These are phyloP conservation scores for Xerocomellus amylosporus DNA, from an alignment of 768 basidiomycete species.

Conservation along the genomic window DNA sequence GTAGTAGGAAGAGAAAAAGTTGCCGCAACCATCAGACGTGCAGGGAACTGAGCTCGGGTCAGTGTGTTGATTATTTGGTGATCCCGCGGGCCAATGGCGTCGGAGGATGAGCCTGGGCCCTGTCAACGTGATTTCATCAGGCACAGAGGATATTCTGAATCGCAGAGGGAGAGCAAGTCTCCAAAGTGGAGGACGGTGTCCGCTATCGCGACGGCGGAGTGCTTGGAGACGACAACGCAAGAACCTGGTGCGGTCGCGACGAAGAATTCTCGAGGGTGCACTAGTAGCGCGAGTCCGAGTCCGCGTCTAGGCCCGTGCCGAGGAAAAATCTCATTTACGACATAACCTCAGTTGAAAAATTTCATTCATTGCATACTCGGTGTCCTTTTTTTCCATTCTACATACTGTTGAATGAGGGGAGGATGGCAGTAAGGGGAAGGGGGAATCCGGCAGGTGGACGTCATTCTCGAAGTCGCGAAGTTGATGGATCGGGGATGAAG, in stretches of 20 bases:
- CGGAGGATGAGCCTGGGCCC: not conserved
- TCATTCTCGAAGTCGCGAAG: not conserved
- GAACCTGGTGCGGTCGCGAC: not conserved
- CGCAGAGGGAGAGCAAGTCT: not conserved
- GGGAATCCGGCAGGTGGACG: too few species aligned
- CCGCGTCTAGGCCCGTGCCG: not conserved
- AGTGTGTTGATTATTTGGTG: not conserved
- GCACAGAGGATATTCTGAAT: not conserved
- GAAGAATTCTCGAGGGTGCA: not conserved
- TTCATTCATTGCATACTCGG: not conserved
- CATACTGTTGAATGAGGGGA: not conserved
- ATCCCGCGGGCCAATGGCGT: not conserved
- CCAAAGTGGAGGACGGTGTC: not conserved
- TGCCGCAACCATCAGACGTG: too few species aligned
- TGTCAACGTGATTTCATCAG: not conserved
- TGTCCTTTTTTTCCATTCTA: not conserved
- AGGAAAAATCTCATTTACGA: not conserved
- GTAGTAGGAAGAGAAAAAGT: too few species aligned
- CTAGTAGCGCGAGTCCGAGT: not conserved
- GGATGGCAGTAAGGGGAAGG: not conserved
- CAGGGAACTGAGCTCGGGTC: too few species aligned
- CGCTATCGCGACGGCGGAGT: not conserved
- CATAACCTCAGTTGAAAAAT: not conserved
- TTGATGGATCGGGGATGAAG: conserved; percentile 4
- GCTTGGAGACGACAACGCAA: not conserved